These are phyloP conservation scores for Lepidium aucheri DNA, from an alignment of 345 rosid genomes.

Conservation along the genomic window DNA sequence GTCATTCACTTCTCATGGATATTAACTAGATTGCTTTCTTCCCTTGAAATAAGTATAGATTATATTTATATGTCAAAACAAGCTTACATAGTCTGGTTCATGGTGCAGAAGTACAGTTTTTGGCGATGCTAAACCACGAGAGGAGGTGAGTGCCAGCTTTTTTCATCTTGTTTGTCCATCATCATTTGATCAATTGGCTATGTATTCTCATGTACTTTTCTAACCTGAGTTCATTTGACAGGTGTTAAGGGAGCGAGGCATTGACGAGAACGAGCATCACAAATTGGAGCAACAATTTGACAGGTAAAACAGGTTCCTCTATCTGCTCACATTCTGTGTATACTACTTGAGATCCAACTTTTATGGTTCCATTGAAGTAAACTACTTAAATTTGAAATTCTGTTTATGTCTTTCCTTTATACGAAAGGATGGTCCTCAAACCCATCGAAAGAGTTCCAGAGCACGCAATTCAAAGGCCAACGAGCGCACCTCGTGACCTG, in stretches of 20 bases:
- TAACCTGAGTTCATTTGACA: conserved; percentile 14
- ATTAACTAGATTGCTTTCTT: neutral
- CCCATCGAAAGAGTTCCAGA: conserved; percentile 38
- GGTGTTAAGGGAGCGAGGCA: conserved; percentile 71
- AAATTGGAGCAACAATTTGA: conserved; percentile 42
- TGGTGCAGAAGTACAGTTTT: conserved; percentile 58
- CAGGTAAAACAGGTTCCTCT: conserved; percentile 30
- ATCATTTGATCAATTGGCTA: neutral
- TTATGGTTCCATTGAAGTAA: neutral
- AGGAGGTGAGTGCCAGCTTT: conserved; percentile 47
- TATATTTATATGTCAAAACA: neutral
- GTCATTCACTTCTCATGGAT: neutral
- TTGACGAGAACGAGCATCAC: conserved; percentile 38
- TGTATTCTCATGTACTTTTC: neutral
- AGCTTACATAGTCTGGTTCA: conserved; percentile 8
- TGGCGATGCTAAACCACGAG: conserved; percentile 87
- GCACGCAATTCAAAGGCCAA: conserved; percentile 33
- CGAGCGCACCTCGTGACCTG: conserved; percentile 33
- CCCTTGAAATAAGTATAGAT: neutral
- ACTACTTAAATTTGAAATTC: neutral
- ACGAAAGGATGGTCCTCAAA: conserved; percentile 38
- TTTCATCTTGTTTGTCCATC: conserved; percentile 14
- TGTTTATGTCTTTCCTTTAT: neutral
- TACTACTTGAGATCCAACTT: neutral
- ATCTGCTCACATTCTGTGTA: neutral